Conservation (phyloP, 805 yeast genomes). For the Schwanniomyces yamadae region DNA sequence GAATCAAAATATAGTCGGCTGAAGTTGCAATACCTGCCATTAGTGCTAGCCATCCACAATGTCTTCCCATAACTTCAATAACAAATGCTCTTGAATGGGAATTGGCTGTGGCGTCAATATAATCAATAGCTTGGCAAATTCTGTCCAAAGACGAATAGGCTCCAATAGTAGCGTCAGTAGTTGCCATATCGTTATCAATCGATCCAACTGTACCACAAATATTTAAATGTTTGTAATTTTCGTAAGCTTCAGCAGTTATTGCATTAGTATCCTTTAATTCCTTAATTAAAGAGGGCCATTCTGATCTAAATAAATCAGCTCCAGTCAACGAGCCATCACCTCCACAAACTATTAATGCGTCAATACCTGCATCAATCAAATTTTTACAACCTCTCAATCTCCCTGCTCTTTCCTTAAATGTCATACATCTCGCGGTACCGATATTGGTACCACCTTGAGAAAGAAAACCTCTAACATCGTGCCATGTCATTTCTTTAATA, state of each 20-base stretch:
- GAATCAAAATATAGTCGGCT: constrained; percentile 92
- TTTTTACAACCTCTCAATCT: constrained; percentile 81
- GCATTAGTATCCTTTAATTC: constrained; percentile 62
- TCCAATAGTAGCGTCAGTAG: constrained; percentile 95
- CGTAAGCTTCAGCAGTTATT: constrained; percentile 57
- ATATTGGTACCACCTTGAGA: constrained; percentile 92
- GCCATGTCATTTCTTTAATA: constrained; percentile 83
- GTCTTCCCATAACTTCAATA: constrained; percentile 98
- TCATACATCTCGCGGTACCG: constrained; percentile 93
- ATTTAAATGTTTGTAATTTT: constrained; percentile 67
- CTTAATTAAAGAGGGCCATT: constrained; percentile 86
- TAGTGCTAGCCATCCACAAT: constrained; percentile 97
- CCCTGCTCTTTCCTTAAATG: constrained; percentile 82
- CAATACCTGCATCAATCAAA: constrained; percentile 84
- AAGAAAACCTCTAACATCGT: constrained; percentile 91
- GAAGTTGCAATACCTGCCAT: constrained; percentile 97
- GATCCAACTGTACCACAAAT: constrained; percentile 96
- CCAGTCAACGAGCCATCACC: constrained; percentile 99
- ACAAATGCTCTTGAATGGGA: constrained; percentile 98
- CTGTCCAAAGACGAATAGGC: constrained; percentile 92
- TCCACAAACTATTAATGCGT: constrained; percentile 94
- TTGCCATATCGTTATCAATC: constrained; percentile 96
- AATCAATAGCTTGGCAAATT: constrained; percentile 91
- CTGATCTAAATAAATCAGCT: constrained; percentile 89
- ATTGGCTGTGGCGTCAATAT: constrained; percentile 95